Evolutionary conservation across 2,329 filamentous ascomycete genomes (phyloP).

Genomic region (Scedosporium dehoogii): DNA sequence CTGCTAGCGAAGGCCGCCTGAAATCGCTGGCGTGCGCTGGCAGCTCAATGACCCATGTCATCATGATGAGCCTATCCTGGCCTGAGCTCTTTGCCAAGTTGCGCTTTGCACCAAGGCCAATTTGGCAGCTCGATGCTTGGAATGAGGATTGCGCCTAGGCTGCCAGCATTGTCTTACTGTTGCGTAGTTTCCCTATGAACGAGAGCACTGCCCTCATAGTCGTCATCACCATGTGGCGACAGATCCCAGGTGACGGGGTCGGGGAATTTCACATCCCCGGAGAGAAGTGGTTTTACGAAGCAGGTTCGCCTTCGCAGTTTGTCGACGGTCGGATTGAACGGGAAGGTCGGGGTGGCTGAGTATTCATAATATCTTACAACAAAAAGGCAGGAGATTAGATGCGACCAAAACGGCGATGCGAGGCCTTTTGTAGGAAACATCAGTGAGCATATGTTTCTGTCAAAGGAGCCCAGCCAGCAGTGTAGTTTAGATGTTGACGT

Average conservation of each 20-base stretch:
- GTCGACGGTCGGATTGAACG: background rate
- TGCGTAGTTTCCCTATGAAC: background rate
- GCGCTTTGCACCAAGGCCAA: background rate
- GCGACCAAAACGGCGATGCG: background rate
- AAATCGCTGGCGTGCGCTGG: no score
- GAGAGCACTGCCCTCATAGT: background rate
- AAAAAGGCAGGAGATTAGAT: background rate
- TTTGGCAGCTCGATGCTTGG: background rate
- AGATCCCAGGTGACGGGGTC: background rate
- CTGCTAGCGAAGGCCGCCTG: no score
- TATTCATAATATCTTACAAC: background rate
- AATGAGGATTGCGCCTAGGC: background rate
- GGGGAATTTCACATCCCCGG: background rate
- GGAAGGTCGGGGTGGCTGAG: background rate
- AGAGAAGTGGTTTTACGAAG: background rate
- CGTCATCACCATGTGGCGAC: background rate
- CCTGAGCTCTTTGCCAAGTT: no score
- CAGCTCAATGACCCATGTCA: no score
- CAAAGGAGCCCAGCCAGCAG: no score
- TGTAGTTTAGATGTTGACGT: no score
- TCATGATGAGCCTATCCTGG: no score
- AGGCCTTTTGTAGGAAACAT: no score
- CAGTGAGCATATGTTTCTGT: no score
- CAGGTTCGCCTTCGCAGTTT: background rate
- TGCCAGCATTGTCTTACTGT: background rate